Evolutionary conservation across 2,329 filamentous ascomycete genomes (phyloP), one percentile per base, ranked within the genome.

Genomic region (Fusarium coffeatum): DNA sequence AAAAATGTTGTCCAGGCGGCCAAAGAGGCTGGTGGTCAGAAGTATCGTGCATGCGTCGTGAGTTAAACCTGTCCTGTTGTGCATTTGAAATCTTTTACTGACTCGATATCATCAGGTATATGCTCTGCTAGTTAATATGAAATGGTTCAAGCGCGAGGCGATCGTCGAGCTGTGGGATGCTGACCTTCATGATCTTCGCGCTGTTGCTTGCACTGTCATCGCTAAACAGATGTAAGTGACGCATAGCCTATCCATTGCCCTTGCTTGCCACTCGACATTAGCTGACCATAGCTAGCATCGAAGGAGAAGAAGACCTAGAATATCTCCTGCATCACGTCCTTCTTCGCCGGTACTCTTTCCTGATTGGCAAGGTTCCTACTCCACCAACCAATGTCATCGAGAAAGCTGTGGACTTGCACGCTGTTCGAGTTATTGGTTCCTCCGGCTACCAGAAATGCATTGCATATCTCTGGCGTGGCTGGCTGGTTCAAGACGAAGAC

Each of bases 361-460:
- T 97, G 10, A 80, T 92, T 42, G 87, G 95, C 68, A 90, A 89
- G 43, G 85, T 91, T 69, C 85, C 91, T 43, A 94, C 93, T 1
- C 82, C 86, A 2, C 92, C 95, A 0, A 87, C 91, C 68, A 99
- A 98, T 76, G 96, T 93, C 23, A 90, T 99, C 63, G 96, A 99
- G 80, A 93, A 93, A 76, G 93, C 96, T 0, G 94, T 98, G 37
- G 96, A 99, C 75, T 82, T 98, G 27, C 96, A 99, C 78, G 93
- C 95, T 2, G 84, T 98, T 47, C 86, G 88, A 16, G 90, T 99
- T 49, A 98, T 98, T 67, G 93, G 93, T 4, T 95, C 92, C 1
- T 94, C 93, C 0, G 95, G 96, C 27, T 99, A 98, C 79, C 96
- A 98, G 72, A 97, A 97, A 82, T 98, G 95, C 77, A 93, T 98